A percentile compares a stretch with the other conserved stretches of the same genome.
Evolutionary conservation across 441 rosid species (phyloP).

Genomic region (Mallotus repandus): DNA sequence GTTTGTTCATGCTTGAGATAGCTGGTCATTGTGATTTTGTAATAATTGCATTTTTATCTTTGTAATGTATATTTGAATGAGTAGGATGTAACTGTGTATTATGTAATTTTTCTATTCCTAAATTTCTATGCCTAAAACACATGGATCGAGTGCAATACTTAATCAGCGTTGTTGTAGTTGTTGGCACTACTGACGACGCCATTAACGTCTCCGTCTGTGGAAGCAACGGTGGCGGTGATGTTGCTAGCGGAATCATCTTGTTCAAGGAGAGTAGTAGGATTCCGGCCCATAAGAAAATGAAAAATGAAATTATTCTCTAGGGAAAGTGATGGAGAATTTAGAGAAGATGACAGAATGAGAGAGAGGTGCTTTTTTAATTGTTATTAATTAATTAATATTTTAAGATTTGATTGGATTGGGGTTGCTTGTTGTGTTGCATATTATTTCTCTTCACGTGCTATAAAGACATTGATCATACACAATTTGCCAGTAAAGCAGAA

Average conservation of each 20-base stretch:
- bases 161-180: conserved; percentile 29
- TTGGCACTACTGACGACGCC: conserved; percentile 25
- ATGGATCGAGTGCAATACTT: conserved; percentile 45
- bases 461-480: too few relatives aligned
- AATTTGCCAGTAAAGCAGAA: too few relatives aligned
- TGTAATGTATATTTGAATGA: too few relatives aligned
- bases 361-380: too few relatives aligned
- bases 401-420: background rate
- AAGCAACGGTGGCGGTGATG: conserved; percentile 15
- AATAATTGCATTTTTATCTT: too few relatives aligned
- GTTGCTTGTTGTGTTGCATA: background rate
- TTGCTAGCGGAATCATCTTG: conserved; percentile 44
- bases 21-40: too few relatives aligned
- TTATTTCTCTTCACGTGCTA: background rate
- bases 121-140: too few relatives aligned
- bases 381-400: too few relatives aligned
- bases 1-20: too few relatives aligned
- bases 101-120: too few relatives aligned
- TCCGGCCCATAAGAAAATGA: conserved; percentile 38
- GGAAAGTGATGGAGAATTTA: conserved; percentile 16
- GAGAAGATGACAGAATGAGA: too few relatives aligned
- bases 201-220: conserved; percentile 12
- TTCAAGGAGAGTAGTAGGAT: conserved; percentile 35
- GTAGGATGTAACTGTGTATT: too few relatives aligned
- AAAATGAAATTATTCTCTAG: background rate